Evolutionary conservation across 2,329 filamentous ascomycete genomes (phyloP), one percentile per base, ranked within the genome.

Genomic region (Fusarium nanum): DNA sequence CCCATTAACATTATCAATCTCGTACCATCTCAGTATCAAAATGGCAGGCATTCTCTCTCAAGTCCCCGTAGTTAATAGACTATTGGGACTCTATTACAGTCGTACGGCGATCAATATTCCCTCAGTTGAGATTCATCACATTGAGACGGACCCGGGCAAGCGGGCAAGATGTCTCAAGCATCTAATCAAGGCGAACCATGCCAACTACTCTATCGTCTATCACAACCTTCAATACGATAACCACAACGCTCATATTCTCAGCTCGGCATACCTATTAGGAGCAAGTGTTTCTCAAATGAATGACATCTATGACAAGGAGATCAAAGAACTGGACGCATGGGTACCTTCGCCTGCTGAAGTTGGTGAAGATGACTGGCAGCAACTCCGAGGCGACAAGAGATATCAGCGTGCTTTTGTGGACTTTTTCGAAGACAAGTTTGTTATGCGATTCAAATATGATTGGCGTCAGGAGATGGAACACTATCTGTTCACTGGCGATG

Each of bases 341-440:
- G 80, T 83, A 56, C 90, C 94, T 71, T 93, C 94, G 3, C 96
- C 96, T 0, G 89, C 90, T 7, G 96, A 99, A 81, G 88, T 99
- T 54, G 88, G 89, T 20, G 86, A 90, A 67, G 86, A 91, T 60
- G 96, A 99, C 78, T 99, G 96, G 95, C 86, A 90, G 68, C 91
- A 95, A 60, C 96, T 89, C 74, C 79, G 98, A 32, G 94, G 95
- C 23, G 89, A 93, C 77, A 87, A 86, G 74, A 88, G 84, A 67
- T 98, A 97, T 76, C 93, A 99, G 80, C 88, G 95, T 64, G 95
- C 94, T 1, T 99, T 91, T 76, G 85, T 99, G 59, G 94, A 99
- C 78, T 98, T 96, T 78, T 98, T 97, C 77, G 96, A 99, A 78
- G 96, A 99, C 78, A 89, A 93, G 75, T 84, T 98, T 30, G 94